Percentiles rank a stretch among this genome's conserved stretches.
Evolutionary conservation across 2,329 filamentous ascomycete species (phyloP).

Genomic region (Colletotrichum aenigma): DNA sequence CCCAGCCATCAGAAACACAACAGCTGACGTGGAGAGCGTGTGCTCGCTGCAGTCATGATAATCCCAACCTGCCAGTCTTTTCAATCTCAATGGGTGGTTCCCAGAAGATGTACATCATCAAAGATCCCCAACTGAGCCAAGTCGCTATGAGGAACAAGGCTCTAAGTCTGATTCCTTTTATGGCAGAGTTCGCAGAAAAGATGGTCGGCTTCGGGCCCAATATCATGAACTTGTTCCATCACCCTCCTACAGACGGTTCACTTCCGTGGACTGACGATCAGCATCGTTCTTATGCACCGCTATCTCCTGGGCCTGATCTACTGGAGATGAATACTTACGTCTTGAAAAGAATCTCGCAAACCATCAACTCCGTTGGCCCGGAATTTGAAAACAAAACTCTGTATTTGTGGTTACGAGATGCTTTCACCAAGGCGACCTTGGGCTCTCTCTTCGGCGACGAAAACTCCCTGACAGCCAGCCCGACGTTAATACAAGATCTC

Average conservation of each 20-base stretch:
- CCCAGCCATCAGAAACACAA: background rate
- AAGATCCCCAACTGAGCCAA: background rate
- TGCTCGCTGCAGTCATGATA: background rate
- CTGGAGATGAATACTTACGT: slow-evolving; percentile 25
- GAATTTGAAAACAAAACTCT: background rate
- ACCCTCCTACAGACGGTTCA: slow-evolving; percentile 32
- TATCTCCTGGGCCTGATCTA: background rate
- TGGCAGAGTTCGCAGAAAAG: slow-evolving; percentile 37
- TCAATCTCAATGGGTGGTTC: background rate
- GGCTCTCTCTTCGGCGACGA: slow-evolving; percentile 46
- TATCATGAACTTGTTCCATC: slow-evolving; percentile 39
- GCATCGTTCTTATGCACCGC: background rate
- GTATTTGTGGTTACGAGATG: slow-evolving; percentile 41
- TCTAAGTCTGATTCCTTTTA: slow-evolving; percentile 48
- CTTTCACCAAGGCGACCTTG: slow-evolving; percentile 41
- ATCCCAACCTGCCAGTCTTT: background rate
- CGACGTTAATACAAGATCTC: background rate
- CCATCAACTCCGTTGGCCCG: slow-evolving; percentile 27
- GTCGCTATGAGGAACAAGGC: background rate
- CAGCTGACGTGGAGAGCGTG: background rate
- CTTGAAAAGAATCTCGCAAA: slow-evolving; percentile 34
- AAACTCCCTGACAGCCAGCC: slow-evolving; percentile 41
- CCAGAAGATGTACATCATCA: background rate
- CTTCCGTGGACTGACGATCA: slow-evolving; percentile 25
- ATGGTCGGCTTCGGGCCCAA: slow-evolving; percentile 39